These are phyloP conservation scores for Coemansia sp. DNA, from an alignment of 192 early-diverging fungal genomes.

Conservation along the genomic window DNA sequence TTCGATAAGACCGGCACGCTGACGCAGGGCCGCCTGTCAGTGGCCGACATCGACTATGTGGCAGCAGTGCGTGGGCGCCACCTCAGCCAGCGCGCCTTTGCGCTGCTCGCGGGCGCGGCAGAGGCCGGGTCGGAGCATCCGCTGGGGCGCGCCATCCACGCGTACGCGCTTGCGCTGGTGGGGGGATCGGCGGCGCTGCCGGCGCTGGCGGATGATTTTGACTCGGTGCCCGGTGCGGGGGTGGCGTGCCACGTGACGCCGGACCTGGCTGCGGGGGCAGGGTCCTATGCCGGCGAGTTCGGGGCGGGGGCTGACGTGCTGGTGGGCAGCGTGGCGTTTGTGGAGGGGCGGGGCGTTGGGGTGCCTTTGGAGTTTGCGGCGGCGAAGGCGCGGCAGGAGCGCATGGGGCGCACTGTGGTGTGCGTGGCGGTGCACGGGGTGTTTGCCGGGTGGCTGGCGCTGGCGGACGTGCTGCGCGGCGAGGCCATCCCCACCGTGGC, in stretches of 20 bases:
- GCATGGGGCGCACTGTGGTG: constrained; percentile 76
- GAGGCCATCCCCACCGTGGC: constrained; percentile 71
- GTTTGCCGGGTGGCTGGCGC: constrained; percentile 68
- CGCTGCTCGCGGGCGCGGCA: constrained; percentile 70
- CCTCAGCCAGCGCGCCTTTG: constrained; percentile 56
- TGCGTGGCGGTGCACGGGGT: constrained; percentile 65
- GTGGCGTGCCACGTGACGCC: constrained; percentile 60
- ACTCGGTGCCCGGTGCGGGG: constrained; percentile 70
- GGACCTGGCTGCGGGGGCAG: constrained; percentile 11
- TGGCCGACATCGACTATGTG: constrained; percentile 53
- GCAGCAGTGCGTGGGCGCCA: constrained; percentile 9
- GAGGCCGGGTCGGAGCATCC: constrained; percentile 90
- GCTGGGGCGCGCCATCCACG: constrained; percentile 74
- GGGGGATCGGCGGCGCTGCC: constrained; percentile 10
- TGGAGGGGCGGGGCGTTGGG: constrained; percentile 49
- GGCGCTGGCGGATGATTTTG: constrained; percentile 60
- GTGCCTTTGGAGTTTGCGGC: constrained; percentile 14
- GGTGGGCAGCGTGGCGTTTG: constrained; percentile 74
- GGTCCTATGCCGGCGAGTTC: constrained; percentile 14
- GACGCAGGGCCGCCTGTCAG: constrained; percentile 73
- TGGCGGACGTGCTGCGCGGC: constrained; percentile 85
- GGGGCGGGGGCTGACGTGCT: constrained; percentile 49
- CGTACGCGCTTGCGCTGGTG: constrained; percentile 54
- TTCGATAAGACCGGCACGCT: constrained; percentile 99
- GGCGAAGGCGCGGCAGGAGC: constrained; percentile 58